These are phyloP conservation scores for Syzygium malaccense DNA, from an alignment of 441 rosid species.

Conservation along the genomic window DNA sequence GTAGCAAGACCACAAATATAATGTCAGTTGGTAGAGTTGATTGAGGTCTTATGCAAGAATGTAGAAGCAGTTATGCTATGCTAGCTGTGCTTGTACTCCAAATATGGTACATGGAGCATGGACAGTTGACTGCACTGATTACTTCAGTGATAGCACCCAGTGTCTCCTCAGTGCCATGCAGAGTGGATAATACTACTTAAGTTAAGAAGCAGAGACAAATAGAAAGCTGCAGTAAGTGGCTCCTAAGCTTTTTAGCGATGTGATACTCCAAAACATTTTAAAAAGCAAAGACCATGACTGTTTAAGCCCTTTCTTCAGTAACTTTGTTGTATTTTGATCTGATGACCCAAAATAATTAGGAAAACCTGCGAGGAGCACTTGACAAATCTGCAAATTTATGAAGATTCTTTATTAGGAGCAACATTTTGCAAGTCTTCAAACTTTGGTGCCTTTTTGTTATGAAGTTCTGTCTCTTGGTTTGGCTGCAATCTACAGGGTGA, in stretches of 20 bases:
- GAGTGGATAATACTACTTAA: not conserved
- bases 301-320: not conserved
- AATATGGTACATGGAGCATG: not conserved
- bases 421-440: not conserved
- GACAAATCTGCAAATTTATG: not conserved
- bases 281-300: not conserved
- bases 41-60: not conserved
- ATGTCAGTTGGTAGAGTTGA: not conserved
- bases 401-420: not conserved
- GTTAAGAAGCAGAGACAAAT: not conserved
- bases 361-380: not conserved
- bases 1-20: not conserved
- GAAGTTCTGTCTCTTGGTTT: not conserved
- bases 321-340: not conserved
- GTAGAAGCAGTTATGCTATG: not conserved
- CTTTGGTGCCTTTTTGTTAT: not conserved
- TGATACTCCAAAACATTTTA: not conserved
- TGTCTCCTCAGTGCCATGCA: not conserved
- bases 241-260: not conserved
- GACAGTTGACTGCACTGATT: not conserved
- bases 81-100: not conserved
- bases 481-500: not conserved
- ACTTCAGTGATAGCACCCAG: not conserved
- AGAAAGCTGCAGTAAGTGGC: not conserved
- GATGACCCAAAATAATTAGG: not conserved